Percentiles rank a stretch among this genome's conserved stretches.
Conservation (phyloP, 139 green algal species). For the Coelastrella sp. region DNA sequence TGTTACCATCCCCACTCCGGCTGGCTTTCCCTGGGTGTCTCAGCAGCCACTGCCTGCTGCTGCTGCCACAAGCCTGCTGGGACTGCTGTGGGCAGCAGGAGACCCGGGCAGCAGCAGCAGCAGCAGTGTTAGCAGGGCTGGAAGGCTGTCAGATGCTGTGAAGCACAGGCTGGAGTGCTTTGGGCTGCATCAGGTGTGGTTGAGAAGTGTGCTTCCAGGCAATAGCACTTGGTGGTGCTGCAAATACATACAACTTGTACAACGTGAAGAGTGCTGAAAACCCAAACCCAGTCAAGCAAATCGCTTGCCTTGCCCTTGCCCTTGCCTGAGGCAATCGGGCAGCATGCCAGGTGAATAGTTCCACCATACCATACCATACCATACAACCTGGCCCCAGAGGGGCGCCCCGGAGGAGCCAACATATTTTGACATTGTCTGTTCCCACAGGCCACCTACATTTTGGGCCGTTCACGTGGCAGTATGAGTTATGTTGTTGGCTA, state of each 20-base stretch:
- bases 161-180: slow-evolving; percentile 1
- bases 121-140: not conserved
- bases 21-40: slow-evolving; percentile 8
- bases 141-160: not conserved
- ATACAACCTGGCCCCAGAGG: too few species aligned
- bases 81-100: slow-evolving; percentile 23
- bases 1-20: not conserved
- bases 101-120: not conserved
- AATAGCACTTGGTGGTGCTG: not conserved
- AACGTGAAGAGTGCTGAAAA: not conserved
- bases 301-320: too few species aligned
- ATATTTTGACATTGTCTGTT: not conserved
- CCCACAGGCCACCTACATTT: not conserved
- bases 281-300: too few species aligned
- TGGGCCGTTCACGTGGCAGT: not conserved
- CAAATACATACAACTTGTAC: not conserved
- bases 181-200: not conserved
- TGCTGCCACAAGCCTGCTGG: not conserved
- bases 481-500: slow-evolving; percentile 3
- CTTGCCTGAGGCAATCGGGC: too few species aligned
- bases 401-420: too few species aligned
- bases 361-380: too few species aligned
- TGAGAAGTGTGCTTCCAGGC: not conserved
- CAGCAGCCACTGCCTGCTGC: slow-evolving; percentile 15
- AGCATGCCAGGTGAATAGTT: not conserved